phyloP scores from a whole-genome alignment of 177 flowering plant genomes.

The Vitis hybrid region DNA sequence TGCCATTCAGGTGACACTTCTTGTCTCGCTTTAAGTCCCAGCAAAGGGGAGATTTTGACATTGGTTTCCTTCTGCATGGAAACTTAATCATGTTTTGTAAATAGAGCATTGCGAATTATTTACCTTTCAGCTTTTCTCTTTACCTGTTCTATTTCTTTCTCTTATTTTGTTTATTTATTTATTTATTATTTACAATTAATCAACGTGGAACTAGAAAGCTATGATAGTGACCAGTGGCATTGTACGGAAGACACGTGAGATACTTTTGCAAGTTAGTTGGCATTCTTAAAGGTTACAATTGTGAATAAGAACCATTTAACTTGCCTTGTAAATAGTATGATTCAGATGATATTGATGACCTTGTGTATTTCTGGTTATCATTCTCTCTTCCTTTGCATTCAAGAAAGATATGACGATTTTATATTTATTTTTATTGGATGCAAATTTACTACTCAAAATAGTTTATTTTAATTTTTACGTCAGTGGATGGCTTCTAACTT shows the following conservation, averaged over 20 bases:
- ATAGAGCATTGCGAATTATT: background rate
- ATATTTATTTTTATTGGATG: too few relatives aligned
- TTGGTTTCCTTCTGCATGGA: conserved; percentile 2
- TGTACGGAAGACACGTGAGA: background rate
- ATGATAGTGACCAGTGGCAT: background rate
- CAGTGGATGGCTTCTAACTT: too few relatives aligned
- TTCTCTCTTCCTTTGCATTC: background rate
- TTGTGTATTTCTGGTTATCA: background rate
- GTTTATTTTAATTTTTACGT: too few relatives aligned
- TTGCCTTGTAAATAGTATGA: background rate
- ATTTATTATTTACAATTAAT: background rate
- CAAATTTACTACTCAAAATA: too few relatives aligned
- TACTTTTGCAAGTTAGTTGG: background rate
- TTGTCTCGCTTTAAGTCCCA: conserved; percentile 9
- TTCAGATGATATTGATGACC: background rate
- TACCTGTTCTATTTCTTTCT: background rate
- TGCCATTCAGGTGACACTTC: conserved; percentile 67
- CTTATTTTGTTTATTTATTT: background rate
- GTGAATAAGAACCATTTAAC: background rate
- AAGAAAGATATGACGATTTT: background rate
- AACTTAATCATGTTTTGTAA: conserved; percentile 2
- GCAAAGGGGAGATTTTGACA: conserved; percentile 4
- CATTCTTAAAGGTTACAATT: background rate
- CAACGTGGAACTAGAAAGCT: background rate
- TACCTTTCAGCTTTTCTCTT: background rate